Percentiles rank a stretch among this genome's conserved stretches.
These are phyloP conservation scores for Coprinopsis strossmayeri DNA, from an alignment of 768 basidiomycete species.

Conservation along the genomic window DNA sequence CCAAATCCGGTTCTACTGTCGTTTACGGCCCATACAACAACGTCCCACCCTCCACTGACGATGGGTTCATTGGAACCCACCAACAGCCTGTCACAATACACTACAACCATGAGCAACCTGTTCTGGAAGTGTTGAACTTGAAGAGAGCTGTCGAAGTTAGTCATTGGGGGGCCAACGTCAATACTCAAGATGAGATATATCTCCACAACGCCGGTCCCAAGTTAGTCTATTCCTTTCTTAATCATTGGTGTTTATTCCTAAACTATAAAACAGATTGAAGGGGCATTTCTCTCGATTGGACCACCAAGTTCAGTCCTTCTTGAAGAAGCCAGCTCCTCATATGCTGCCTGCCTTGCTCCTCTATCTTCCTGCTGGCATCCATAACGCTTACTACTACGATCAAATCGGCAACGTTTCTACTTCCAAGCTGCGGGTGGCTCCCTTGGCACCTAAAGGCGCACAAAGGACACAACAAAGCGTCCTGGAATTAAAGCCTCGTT, in stretches of 20 bases:
- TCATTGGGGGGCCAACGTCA: conserved; percentile 95
- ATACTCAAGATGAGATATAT: conserved; percentile 82
- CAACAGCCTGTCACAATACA: conserved; percentile 71
- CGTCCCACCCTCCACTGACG: conserved; percentile 55
- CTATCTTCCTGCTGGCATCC: conserved; percentile 77
- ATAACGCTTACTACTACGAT: conserved; percentile 86
- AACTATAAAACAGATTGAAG: conserved; percentile 63
- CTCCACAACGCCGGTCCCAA: conserved; percentile 86
- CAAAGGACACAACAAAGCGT: conserved; percentile 51
- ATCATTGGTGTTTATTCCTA: conserved; percentile 9
- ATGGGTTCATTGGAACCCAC: conserved; percentile 47
- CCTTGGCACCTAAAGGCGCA: conserved; percentile 54
- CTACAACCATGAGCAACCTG: conserved; percentile 77
- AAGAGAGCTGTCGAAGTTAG: conserved; percentile 83
- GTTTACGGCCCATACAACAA: conserved; percentile 87
- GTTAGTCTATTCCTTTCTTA: conserved; percentile 41
- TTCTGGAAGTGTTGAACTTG: conserved; percentile 68
- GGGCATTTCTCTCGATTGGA: conserved; percentile 93
- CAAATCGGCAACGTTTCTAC: conserved; percentile 95
- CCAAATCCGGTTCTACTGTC: conserved; percentile 72
- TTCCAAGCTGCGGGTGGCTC: conserved; percentile 69
- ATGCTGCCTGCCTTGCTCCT: conserved; percentile 69
- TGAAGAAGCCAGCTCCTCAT: conserved; percentile 59
- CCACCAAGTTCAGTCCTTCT: conserved; percentile 72
- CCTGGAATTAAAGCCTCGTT: conserved; percentile 83